Evolutionary conservation across 2,329 filamentous ascomycete species (phyloP).

Genomic region (Pyrenochaeta sp.): DNA sequence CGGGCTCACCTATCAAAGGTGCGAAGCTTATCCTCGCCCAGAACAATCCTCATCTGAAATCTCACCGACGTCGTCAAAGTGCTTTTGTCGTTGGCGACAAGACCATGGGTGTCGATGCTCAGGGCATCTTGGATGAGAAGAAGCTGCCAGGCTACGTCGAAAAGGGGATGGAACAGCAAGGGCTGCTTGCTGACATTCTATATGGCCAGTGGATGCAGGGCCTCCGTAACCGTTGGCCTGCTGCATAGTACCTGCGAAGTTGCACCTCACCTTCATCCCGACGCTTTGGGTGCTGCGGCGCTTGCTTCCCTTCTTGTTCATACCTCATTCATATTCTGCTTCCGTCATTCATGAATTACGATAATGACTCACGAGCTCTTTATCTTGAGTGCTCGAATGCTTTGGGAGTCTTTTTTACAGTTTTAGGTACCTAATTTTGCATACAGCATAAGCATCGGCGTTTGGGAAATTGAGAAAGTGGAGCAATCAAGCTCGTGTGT

Average conservation of each 20-base stretch:
- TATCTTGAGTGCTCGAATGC: not conserved
- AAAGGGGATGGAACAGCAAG: slow-evolving; percentile 89
- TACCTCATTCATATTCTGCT: not conserved
- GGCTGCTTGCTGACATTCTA: slow-evolving; percentile 86
- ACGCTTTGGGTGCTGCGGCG: not conserved
- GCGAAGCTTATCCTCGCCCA: slow-evolving; percentile 78
- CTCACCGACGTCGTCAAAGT: slow-evolving; percentile 65
- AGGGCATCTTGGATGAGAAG: slow-evolving; percentile 50
- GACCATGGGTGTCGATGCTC: slow-evolving; percentile 48
- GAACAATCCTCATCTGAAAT: slow-evolving; percentile 85
- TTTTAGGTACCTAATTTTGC: too few relatives aligned
- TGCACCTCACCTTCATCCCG: not conserved
- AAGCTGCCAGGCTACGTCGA: slow-evolving; percentile 65
- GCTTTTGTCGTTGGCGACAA: slow-evolving; percentile 53
- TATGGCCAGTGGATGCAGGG: slow-evolving; percentile 92
- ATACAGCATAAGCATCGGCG: too few relatives aligned
- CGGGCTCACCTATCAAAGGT: slow-evolving; percentile 58
- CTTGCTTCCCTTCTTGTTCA: slow-evolving; percentile 3
- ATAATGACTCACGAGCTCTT: not conserved
- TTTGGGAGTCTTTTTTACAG: too few relatives aligned
- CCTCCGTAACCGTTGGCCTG: slow-evolving; percentile 63
- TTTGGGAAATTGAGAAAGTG: too few relatives aligned
- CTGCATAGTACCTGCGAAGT: slow-evolving; percentile 16
- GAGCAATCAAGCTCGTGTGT: too few relatives aligned
- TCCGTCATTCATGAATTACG: not conserved